These are phyloP conservation scores for Jacaranda mimosifolia DNA, from an alignment of 257 asterid genomes.

Conservation along the genomic window DNA sequence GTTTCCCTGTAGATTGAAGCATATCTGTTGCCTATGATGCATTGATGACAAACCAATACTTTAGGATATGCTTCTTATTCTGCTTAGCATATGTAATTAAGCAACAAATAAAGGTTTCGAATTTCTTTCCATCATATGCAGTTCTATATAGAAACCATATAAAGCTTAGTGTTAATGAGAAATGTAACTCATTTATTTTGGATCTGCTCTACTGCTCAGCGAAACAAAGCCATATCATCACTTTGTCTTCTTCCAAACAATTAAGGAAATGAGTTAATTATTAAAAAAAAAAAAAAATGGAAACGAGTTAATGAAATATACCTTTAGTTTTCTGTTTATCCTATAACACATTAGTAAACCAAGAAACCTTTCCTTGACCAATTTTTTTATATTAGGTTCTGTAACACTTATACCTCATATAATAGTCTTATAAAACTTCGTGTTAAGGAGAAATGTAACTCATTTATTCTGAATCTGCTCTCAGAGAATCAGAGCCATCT, in stretches of 20 bases:
- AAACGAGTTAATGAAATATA: too few relatives aligned
- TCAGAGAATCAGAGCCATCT: background rate
- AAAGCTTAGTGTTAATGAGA: background rate
- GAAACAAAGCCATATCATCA: background rate
- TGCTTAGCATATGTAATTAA: background rate
- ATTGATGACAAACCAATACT: too few relatives aligned
- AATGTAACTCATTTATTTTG: background rate
- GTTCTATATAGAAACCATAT: background rate
- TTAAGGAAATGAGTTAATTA: too few relatives aligned
- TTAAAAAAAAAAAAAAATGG: too few relatives aligned
- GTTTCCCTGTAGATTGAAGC: too few relatives aligned
- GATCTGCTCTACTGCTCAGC: background rate
- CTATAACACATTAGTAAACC: too few relatives aligned
- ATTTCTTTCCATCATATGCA: background rate
- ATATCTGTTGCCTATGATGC: too few relatives aligned
- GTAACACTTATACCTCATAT: background rate
- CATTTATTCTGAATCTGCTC: background rate
- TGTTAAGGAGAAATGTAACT: background rate
- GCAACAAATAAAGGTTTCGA: background rate
- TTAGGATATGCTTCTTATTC: too few relatives aligned
- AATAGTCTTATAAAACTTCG: background rate
- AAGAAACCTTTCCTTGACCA: constrained; percentile 8
- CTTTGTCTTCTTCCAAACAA: background rate
- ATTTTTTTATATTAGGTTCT: background rate
- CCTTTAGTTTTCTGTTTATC: too few relatives aligned